Evolutionary conservation across 2,329 filamentous ascomycete genomes (phyloP).

Genomic region (Colletotrichum sp.): DNA sequence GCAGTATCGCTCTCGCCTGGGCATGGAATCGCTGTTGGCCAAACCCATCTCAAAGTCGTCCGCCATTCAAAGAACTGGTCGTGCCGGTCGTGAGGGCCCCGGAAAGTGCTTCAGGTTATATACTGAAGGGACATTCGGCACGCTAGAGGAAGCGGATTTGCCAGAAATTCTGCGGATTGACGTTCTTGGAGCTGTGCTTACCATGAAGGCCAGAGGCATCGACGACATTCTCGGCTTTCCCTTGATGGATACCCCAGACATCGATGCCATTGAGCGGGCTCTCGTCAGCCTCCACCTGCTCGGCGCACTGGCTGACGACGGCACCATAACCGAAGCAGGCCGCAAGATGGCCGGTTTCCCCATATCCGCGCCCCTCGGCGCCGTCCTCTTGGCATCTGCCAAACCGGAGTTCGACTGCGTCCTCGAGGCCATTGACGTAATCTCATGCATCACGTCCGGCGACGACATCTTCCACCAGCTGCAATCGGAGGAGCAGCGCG

Average conservation of each 20-base stretch:
- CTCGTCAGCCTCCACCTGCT: constrained; percentile 81
- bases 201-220: constrained; percentile 91
- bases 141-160: constrained; percentile 73
- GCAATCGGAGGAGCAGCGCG: constrained; percentile 60
- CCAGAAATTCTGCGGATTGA: constrained; percentile 94
- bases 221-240: constrained; percentile 83
- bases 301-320: constrained; percentile 74
- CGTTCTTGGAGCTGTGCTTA: constrained; percentile 82
- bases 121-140: constrained; percentile 76
- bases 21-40: constrained; percentile 87
- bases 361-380: constrained; percentile 78
- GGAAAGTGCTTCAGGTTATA: constrained; percentile 92
- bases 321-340: constrained; percentile 76
- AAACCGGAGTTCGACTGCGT: constrained; percentile 75
- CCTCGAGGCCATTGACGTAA: constrained; percentile 84
- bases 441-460: constrained; percentile 66
- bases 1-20: constrained; percentile 82
- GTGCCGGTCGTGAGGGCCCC: constrained; percentile 89
- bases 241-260: constrained; percentile 80
- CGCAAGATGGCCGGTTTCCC: constrained; percentile 82
- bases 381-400: constrained; percentile 82
- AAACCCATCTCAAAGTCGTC: constrained; percentile 94
- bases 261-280: constrained; percentile 81
- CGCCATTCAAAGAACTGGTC: constrained; percentile 87
- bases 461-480: constrained; percentile 68